Percentiles rank a stretch among this genome's conserved stretches.
Conservation (phyloP, 2,329 filamentous ascomycete species). For the Ophiostoma quercus region DNA sequence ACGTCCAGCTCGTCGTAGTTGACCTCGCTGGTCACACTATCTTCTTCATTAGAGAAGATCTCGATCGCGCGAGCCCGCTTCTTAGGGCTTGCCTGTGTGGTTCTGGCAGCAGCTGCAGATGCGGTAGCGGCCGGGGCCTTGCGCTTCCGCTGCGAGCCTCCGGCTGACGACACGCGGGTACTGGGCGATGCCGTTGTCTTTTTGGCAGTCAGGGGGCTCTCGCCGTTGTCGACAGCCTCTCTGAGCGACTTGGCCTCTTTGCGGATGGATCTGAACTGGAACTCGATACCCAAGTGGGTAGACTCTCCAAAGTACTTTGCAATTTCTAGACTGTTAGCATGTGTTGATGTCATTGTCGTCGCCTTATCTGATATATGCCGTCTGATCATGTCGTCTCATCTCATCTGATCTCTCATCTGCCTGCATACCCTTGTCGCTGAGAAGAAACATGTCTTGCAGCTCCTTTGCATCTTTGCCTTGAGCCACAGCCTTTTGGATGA, state of each 20-base stretch:
- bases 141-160: conserved; percentile 22
- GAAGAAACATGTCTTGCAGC: conserved; percentile 39
- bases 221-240: conserved; percentile 40
- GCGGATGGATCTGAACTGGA: conserved; percentile 55
- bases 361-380: not conserved
- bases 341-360: not conserved
- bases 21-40: conserved; percentile 29
- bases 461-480: conserved; percentile 41
- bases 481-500: conserved; percentile 37
- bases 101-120: not conserved
- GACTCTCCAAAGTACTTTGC: conserved; percentile 56
- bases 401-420: not conserved
- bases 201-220: conserved; percentile 40
- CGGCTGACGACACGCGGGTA: conserved; percentile 20
- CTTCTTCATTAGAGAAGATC: conserved; percentile 28
- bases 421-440: conserved; percentile 40
- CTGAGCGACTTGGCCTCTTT: conserved; percentile 47
- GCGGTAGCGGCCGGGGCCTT: conserved; percentile 13
- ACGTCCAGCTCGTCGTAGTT: conserved; percentile 34
- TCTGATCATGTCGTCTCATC: not conserved
- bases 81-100: not conserved
- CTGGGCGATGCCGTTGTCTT: conserved; percentile 32
- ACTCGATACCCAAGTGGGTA: conserved; percentile 53
- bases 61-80: conserved; percentile 14
- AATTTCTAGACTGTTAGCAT: conserved; percentile 43